phyloP scores from a whole-genome alignment of 352 stramenopile species.

The Elongisporangium anandrum region DNA sequence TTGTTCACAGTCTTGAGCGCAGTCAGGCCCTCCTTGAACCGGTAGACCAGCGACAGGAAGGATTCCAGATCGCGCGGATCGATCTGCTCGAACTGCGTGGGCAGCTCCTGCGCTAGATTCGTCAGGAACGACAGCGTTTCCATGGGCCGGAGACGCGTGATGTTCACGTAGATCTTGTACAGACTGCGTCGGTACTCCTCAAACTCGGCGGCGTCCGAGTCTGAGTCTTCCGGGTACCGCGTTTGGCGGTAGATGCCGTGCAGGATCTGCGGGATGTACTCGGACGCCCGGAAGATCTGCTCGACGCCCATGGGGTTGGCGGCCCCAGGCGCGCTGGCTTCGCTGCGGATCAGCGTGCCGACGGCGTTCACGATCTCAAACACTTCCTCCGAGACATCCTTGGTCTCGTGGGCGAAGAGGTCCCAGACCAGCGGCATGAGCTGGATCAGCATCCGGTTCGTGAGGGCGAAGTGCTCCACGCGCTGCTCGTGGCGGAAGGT shows the following conservation, averaged over 20 bases:
- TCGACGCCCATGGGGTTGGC: conserved; percentile 16
- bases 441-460: conserved; percentile 52
- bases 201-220: conserved; percentile 80
- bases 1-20: conserved; percentile 53
- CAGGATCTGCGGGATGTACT: conserved; percentile 74
- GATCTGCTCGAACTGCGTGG: conserved; percentile 45
- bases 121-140: conserved; percentile 66
- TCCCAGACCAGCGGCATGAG: conserved; percentile 82
- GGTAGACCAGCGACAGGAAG: conserved; percentile 76
- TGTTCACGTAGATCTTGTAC: conserved; percentile 88
- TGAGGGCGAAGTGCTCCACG: conserved; percentile 35
- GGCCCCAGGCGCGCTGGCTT: conserved; percentile 20
- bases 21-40: conserved; percentile 80
- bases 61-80: conserved; percentile 65
- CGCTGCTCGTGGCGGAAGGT: conserved; percentile 61
- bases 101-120: conserved; percentile 53
- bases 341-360: conserved; percentile 58
- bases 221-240: conserved; percentile 63
- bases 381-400: conserved; percentile 82
- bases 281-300: conserved; percentile 69
- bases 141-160: conserved; percentile 64
- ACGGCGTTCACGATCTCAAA: conserved; percentile 85
- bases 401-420: conserved; percentile 76
- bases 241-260: conserved; percentile 83
- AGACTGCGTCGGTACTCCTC: conserved; percentile 80